Conservation (phyloP, 2,329 filamentous ascomycete genomes). For the Tolypocladium endophyticum region DNA sequence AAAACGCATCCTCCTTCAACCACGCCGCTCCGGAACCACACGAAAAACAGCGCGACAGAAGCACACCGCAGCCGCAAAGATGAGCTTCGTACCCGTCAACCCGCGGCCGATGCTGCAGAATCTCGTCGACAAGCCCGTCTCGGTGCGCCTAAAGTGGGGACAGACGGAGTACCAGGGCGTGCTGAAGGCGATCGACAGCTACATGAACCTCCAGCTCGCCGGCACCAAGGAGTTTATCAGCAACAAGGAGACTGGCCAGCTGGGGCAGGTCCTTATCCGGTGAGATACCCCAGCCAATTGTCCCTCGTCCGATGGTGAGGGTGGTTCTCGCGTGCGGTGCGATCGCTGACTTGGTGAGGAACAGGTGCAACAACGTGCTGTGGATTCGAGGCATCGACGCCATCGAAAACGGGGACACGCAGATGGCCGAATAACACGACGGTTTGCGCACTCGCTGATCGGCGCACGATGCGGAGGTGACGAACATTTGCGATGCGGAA, state of each 20-base stretch:
- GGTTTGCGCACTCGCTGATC: background rate
- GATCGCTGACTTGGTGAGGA: background rate
- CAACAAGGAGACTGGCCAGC: constrained; percentile 69
- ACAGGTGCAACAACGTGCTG: constrained; percentile 90
- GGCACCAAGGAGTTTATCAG: constrained; percentile 88
- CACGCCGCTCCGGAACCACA: background rate
- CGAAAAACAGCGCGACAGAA: background rate
- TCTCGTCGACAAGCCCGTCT: constrained; percentile 82
- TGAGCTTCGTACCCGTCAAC: constrained; percentile 79
- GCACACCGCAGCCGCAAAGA: constrained; percentile 9
- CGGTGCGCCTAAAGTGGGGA: constrained; percentile 94
- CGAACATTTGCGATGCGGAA: background rate
- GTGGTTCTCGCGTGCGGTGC: background rate
- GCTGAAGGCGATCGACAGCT: constrained; percentile 87
- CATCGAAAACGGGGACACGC: constrained; percentile 40
- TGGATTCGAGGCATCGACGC: constrained; percentile 62
- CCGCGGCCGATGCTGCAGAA: constrained; percentile 92
- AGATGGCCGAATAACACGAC: constrained; percentile 41
- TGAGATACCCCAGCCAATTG: constrained; percentile 25
- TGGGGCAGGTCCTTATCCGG: constrained; percentile 91
- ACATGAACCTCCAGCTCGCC: constrained; percentile 96
- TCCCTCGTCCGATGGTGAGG: background rate
- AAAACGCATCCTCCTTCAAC: background rate
- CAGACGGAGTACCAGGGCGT: constrained; percentile 94
- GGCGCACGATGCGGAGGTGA: background rate